These are phyloP conservation scores for Vitellaria paradoxa DNA, from an alignment of 179 eudicot genomes.

Conservation along the genomic window DNA sequence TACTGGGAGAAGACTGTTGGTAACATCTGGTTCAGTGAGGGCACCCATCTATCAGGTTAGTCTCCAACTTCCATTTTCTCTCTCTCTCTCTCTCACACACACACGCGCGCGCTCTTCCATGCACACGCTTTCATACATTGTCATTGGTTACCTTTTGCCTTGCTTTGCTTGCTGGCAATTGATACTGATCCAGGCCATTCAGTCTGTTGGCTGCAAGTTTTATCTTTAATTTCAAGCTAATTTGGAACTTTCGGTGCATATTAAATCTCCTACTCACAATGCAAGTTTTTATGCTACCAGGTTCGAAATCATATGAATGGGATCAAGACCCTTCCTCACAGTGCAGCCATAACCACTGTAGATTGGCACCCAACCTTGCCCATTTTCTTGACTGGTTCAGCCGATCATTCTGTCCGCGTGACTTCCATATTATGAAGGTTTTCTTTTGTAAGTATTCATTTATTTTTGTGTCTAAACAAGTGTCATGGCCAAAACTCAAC, in stretches of 20 bases:
- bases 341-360: conserved; percentile 76
- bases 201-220: not conserved
- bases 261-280: conserved; percentile 1
- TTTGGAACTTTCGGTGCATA: not conserved
- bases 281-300: conserved; percentile 28
- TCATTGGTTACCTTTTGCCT: not conserved
- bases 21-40: conserved; percentile 81
- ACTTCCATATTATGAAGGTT: conserved; percentile 53
- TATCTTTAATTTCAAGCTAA: not conserved
- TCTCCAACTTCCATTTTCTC: not conserved
- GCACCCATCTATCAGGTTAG: conserved; percentile 91
- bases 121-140: not conserved
- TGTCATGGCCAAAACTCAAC: not conserved
- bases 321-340: conserved; percentile 78
- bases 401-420: conserved; percentile 88
- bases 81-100: not conserved
- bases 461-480: not conserved
- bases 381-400: conserved; percentile 85
- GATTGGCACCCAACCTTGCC: conserved; percentile 98
- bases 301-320: conserved; percentile 59
- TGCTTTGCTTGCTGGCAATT: not conserved
- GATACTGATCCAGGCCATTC: not conserved
- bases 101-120: not conserved
- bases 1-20: conserved; percentile 76
- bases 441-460: not conserved